Percentiles rank a stretch among this genome's conserved stretches.
Evolutionary conservation across 805 yeast genomes (phyloP).

Genomic region (Hanseniaspora thailandica): DNA sequence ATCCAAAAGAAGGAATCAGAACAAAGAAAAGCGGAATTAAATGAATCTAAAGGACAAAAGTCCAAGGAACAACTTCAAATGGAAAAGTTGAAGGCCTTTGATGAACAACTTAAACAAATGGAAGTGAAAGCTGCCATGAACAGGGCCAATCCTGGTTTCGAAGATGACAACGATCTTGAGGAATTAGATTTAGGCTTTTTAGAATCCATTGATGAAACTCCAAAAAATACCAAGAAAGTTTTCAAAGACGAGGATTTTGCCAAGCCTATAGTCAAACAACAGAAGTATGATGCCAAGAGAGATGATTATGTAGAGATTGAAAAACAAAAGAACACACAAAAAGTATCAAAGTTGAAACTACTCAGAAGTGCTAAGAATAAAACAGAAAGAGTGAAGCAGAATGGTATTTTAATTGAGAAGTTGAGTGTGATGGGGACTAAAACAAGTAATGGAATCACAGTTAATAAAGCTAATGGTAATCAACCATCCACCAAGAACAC

Average conservation of each 20-base stretch:
- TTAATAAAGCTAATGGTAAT: neutral
- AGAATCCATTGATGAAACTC: slow-evolving; percentile 23
- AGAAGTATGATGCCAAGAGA: slow-evolving; percentile 9
- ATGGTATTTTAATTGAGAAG: slow-evolving; percentile 10
- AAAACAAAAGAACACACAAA: slow-evolving; percentile 16
- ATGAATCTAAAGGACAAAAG: slow-evolving; percentile 29
- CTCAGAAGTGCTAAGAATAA: slow-evolving; percentile 10
- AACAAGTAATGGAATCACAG: neutral
- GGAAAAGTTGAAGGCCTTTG: slow-evolving; percentile 26
- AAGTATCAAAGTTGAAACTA: slow-evolving; percentile 8
- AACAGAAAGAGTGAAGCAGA: slow-evolving; percentile 8
- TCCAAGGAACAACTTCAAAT: slow-evolving; percentile 17
- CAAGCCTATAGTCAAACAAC: slow-evolving; percentile 5
- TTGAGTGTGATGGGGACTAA: neutral
- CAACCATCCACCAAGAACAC: slow-evolving; percentile 7
- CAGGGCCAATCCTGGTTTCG: neutral
- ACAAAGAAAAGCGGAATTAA: slow-evolving; percentile 20
- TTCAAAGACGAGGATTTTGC: slow-evolving; percentile 26
- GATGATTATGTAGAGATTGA: slow-evolving; percentile 10
- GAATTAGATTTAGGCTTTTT: slow-evolving; percentile 33
- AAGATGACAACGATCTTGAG: slow-evolving; percentile 26
- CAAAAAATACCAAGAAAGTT: slow-evolving; percentile 27
- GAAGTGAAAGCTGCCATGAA: slow-evolving; percentile 16
- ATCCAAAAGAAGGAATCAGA: slow-evolving; percentile 12
- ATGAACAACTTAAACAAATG: slow-evolving; percentile 23